Percentiles rank a stretch among this genome's conserved stretches.
Evolutionary conservation across 148 eudicot species (phyloP).

Genomic region (Gaultheria prostrata): DNA sequence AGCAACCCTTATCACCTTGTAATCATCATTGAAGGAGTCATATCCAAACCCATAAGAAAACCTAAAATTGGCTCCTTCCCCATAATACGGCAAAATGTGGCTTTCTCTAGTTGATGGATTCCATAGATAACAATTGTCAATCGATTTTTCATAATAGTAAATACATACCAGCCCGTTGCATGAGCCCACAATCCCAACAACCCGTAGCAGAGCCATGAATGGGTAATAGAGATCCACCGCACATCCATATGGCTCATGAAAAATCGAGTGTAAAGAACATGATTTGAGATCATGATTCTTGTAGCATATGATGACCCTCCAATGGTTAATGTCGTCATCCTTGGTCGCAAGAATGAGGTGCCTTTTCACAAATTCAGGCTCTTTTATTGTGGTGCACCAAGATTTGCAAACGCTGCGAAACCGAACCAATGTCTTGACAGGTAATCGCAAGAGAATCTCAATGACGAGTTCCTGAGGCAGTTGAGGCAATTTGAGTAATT

Average conservation of each 20-base stretch:
- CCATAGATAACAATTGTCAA: background rate
- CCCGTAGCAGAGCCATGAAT: background rate
- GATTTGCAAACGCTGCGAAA: background rate
- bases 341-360: constrained; percentile 5
- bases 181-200: constrained; percentile 7
- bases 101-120: constrained; percentile 4
- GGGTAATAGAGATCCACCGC: background rate
- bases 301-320: background rate
- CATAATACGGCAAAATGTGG: background rate
- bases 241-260: background rate
- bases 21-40: constrained; percentile 10
- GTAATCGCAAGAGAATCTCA: constrained; percentile 6
- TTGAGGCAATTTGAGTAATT: background rate
- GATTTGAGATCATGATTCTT: background rate
- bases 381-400: background rate
- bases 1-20: constrained; percentile 10
- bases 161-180: constrained; percentile 2
- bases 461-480: background rate
- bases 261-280: background rate
- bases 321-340: background rate
- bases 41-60: constrained; percentile 11
- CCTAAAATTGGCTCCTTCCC: background rate
- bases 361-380: constrained; percentile 4
- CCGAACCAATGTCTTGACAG: constrained; percentile 1
- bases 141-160: background rate